Percentiles rank a stretch among this genome's conserved stretches.
Evolutionary conservation across 306 rosid species (phyloP).

Genomic region (Abrus pulchellus): DNA sequence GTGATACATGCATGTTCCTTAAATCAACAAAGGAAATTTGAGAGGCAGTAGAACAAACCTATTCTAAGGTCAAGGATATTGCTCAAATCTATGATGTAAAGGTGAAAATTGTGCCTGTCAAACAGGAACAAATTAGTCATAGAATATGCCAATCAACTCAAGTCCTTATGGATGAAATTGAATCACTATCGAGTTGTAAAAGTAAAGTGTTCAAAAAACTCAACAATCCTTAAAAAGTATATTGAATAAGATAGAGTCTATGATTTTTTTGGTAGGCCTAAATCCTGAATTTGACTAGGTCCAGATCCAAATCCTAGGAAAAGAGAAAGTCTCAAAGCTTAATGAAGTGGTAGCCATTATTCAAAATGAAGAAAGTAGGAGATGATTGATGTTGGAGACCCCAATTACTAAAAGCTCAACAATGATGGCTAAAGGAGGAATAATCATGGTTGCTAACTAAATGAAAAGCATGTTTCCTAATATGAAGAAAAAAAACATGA

Average conservation of each 20-base stretch:
- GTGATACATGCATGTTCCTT: conserved; percentile 2
- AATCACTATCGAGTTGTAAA: background rate
- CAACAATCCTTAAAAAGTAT: background rate
- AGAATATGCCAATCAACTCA: too few relatives aligned
- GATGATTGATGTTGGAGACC: background rate
- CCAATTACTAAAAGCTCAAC: background rate
- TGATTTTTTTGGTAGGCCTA: background rate
- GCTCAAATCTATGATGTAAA: too few relatives aligned
- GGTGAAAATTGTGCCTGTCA: too few relatives aligned
- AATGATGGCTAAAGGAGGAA: too few relatives aligned
- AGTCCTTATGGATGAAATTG: background rate
- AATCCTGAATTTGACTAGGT: background rate
- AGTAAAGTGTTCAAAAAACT: background rate
- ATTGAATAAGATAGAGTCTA: background rate
- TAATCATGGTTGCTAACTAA: too few relatives aligned
- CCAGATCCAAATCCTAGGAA: background rate
- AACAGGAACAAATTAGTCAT: too few relatives aligned
- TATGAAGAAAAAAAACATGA: too few relatives aligned
- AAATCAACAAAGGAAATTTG: background rate
- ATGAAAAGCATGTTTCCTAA: too few relatives aligned
- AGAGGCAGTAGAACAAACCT: background rate
- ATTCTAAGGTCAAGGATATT: background rate
- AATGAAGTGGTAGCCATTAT: background rate
- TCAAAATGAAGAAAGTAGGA: background rate
- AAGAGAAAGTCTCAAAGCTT: background rate